Evolutionary conservation across 768 basidiomycete species (phyloP).

Genomic region (Suillus decipiens): DNA sequence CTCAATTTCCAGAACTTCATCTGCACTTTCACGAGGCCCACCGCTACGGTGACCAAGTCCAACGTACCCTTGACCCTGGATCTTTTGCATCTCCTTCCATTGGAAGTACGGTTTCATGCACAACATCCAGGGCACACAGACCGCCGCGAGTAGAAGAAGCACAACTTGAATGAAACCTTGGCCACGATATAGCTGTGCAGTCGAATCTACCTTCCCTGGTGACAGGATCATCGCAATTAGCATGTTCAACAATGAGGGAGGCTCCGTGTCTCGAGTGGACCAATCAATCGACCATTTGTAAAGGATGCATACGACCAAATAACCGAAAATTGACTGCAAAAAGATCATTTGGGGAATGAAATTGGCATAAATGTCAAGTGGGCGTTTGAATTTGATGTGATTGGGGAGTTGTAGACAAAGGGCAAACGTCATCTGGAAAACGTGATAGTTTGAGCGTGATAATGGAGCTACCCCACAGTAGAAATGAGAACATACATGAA

Average conservation of each 20-base stretch:
- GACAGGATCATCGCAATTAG: conserved; percentile 95
- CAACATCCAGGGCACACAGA: conserved; percentile 96
- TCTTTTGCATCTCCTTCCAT: conserved; percentile 88
- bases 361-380: conserved; percentile 86
- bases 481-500: conserved; percentile 68
- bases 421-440: conserved; percentile 92
- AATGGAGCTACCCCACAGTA: background rate
- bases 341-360: conserved; percentile 98
- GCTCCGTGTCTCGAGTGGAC: conserved; percentile 62
- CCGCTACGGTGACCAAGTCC: conserved; percentile 63
- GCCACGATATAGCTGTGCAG: conserved; percentile 77
- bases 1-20: conserved; percentile 70
- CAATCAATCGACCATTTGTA: conserved; percentile 99
- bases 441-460: conserved; percentile 16
- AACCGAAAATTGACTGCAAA: conserved; percentile 97
- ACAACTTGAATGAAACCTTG: conserved; percentile 84
- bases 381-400: conserved; percentile 90
- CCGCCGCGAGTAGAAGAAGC: conserved; percentile 71
- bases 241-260: conserved; percentile 94
- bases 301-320: conserved; percentile 89
- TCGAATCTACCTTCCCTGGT: conserved; percentile 75
- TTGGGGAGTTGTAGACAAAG: conserved; percentile 95
- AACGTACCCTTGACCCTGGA: conserved; percentile 82
- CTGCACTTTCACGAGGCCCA: conserved; percentile 50
- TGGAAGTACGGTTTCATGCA: conserved; percentile 88